Conservation (phyloP, 1,284 basidiomycete genomes). For the Kwoniella shivajii region DNA sequence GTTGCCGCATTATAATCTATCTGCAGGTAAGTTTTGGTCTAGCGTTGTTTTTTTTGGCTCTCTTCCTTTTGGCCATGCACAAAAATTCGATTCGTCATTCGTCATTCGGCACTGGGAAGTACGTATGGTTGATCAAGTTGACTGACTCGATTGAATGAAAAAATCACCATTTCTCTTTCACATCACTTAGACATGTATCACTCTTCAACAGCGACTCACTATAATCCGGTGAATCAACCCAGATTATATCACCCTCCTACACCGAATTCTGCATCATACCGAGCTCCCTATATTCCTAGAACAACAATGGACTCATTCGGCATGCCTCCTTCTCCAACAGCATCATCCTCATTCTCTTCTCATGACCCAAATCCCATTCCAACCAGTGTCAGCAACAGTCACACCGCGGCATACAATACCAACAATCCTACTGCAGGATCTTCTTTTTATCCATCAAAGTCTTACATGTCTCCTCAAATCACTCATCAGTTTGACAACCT, state of each 20-base stretch:
- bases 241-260: conserved; percentile 17
- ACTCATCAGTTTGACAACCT: conserved; percentile 4
- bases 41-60: too few relatives aligned
- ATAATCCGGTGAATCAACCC: conserved; percentile 8
- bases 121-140: background rate
- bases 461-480: conserved; percentile 13
- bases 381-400: conserved; percentile 3
- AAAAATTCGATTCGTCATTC: too few relatives aligned
- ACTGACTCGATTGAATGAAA: background rate
- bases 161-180: background rate
- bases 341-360: conserved; percentile 2
- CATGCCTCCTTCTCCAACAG: conserved; percentile 12
- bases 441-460: background rate
- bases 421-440: conserved; percentile 1
- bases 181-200: conserved; percentile 18
- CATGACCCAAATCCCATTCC: conserved; percentile 6
- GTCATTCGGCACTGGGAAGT: background rate
- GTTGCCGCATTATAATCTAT: too few relatives aligned
- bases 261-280: background rate
- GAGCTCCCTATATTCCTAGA: conserved; percentile 11
- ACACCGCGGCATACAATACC: conserved; percentile 2
- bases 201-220: conserved; percentile 9
- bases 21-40: background rate
- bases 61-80: too few relatives aligned
- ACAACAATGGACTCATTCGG: conserved; percentile 21